Percentiles rank a stretch among this genome's conserved stretches.
Evolutionary conservation across 805 yeast genomes (phyloP).

Genomic region (Sugiyamaella smithiae): DNA sequence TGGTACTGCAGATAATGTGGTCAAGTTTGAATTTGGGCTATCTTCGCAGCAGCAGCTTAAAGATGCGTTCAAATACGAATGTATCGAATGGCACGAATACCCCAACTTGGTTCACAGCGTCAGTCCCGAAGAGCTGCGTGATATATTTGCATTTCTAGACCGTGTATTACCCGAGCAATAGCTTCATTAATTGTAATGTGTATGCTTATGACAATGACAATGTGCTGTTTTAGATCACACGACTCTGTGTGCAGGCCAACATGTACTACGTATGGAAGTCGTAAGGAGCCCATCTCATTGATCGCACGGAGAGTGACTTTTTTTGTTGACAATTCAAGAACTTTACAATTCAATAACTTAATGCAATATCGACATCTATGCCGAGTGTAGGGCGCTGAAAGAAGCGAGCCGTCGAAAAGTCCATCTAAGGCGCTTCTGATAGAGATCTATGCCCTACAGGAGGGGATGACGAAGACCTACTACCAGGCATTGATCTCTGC

Average conservation of each 20-base stretch:
- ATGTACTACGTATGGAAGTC: too few species aligned
- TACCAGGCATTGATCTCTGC: slow-evolving; percentile 11
- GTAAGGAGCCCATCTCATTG: too few species aligned
- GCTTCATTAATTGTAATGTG: too few species aligned
- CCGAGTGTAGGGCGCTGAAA: too few species aligned
- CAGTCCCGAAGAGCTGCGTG: slow-evolving; percentile 60
- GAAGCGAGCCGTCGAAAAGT: too few species aligned
- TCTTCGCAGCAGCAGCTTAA: slow-evolving; percentile 46
- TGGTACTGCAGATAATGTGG: slow-evolving; percentile 74
- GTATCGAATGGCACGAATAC: slow-evolving; percentile 51
- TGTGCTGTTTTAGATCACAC: too few species aligned
- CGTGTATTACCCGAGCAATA: slow-evolving; percentile 30
- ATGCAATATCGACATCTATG: too few species aligned
- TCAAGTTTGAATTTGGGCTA: slow-evolving; percentile 44
- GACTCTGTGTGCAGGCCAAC: too few species aligned
- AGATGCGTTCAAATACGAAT: slow-evolving; percentile 43
- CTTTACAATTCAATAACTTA: too few species aligned
- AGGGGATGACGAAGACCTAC: slow-evolving; percentile 13
- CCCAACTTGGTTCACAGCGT: slow-evolving; percentile 67
- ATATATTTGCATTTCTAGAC: slow-evolving; percentile 48
- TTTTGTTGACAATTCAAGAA: too few species aligned
- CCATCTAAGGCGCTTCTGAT: slow-evolving; percentile 2
- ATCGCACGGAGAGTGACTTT: too few species aligned
- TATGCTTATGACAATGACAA: too few species aligned
- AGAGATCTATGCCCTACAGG: slow-evolving; percentile 8